Evolutionary conservation across 108 stramenopile genomes (phyloP).

Genomic region (Cyclotella atomus): DNA sequence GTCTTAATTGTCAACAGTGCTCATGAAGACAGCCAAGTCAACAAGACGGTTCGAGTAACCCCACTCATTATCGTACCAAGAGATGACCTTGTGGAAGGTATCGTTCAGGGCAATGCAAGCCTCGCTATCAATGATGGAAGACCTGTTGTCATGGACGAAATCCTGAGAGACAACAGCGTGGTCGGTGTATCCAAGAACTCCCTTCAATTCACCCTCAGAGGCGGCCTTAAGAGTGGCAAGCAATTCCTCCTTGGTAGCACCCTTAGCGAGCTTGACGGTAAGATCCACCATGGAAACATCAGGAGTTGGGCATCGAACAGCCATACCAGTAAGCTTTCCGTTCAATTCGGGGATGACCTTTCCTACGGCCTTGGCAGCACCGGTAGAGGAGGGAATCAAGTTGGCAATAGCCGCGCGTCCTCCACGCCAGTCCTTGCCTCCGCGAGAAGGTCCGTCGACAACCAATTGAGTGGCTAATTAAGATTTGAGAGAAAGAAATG

Average conservation of each 20-base stretch:
- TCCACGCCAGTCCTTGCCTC: conserved; percentile 91
- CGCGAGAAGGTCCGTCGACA: conserved; percentile 94
- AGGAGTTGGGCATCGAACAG: conserved; percentile 78
- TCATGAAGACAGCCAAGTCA: too few relatives aligned
- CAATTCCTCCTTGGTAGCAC: conserved; percentile 85
- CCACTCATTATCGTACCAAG: conserved; percentile 97
- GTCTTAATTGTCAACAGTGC: too few relatives aligned
- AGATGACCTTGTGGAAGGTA: conserved; percentile 98
- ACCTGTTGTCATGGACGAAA: conserved; percentile 87
- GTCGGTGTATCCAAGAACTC: conserved; percentile 96
- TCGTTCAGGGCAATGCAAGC: conserved; percentile 94
- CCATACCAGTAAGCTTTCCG: conserved; percentile 98
- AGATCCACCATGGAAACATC: conserved; percentile 98
- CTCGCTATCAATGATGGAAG: conserved; percentile 89
- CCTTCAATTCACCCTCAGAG: conserved; percentile 90
- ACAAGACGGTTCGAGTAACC: conserved; percentile 96
- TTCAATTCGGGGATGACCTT: conserved; percentile 96
- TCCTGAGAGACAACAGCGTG: conserved; percentile 93
- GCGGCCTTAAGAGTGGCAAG: conserved; percentile 93
- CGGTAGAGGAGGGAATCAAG: conserved; percentile 91
- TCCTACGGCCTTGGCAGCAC: conserved; percentile 97
- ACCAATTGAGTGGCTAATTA: conserved; percentile 97
- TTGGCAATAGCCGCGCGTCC: conserved; percentile 76
- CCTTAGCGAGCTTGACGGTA: conserved; percentile 90
- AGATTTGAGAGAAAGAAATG: too few relatives aligned